Evolutionary conservation across 202 grass and related monocot genomes (phyloP).

Genomic region (Eragrostis tef): DNA sequence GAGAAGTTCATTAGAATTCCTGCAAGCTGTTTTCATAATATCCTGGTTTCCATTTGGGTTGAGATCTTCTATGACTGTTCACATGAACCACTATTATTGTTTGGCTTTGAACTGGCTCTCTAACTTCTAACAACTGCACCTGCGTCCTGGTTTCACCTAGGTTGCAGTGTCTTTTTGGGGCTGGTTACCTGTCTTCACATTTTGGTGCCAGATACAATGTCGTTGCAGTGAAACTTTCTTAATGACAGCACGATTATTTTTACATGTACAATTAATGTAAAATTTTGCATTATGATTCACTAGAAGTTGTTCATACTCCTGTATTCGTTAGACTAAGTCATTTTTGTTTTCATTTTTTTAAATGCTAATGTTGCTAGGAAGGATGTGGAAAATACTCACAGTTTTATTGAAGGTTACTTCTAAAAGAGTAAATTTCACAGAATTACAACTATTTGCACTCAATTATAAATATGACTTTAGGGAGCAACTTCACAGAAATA

Average conservation of each 20-base stretch:
- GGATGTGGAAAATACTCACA: too few species aligned
- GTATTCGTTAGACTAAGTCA: background rate
- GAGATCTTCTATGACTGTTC: slow-evolving; percentile 13
- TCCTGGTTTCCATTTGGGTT: background rate
- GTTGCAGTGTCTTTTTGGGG: background rate
- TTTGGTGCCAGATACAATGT: slow-evolving; percentile 25
- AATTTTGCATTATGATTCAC: slow-evolving; percentile 24
- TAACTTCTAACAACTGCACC: slow-evolving; percentile 1
- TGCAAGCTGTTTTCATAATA: slow-evolving; percentile 9
- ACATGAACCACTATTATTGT: slow-evolving; percentile 14
- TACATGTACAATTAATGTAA: slow-evolving; percentile 5
- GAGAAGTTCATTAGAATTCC: slow-evolving; percentile 13
- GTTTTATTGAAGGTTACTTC: too few species aligned
- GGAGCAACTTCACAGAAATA: too few species aligned
- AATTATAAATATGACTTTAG: too few species aligned
- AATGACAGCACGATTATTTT: slow-evolving; percentile 20
- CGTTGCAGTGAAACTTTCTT: background rate
- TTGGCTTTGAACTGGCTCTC: slow-evolving; percentile 15
- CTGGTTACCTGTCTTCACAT: slow-evolving; percentile 17
- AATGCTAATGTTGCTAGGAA: too few species aligned
- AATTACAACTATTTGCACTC: too few species aligned
- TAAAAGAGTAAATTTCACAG: too few species aligned
- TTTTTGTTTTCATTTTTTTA: slow-evolving; percentile 20
- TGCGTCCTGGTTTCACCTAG: slow-evolving; percentile 34
- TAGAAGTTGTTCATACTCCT: background rate